Percentiles rank a stretch among this genome's conserved stretches.
phyloP scores from a whole-genome alignment of 2,329 filamentous ascomycete species.

The Monosporascus sp. region DNA sequence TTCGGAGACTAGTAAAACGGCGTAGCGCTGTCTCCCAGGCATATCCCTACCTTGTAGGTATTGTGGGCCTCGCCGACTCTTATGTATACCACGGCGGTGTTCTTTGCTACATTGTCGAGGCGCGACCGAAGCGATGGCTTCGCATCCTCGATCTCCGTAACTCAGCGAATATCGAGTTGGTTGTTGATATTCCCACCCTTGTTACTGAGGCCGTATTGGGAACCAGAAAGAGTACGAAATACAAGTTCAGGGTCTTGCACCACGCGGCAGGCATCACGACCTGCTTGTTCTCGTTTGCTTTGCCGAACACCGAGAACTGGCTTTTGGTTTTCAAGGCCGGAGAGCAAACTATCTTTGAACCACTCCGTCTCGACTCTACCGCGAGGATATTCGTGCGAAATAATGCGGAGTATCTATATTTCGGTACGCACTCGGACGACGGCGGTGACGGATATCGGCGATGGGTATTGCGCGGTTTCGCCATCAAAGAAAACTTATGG shows the following conservation, averaged over 20 bases:
- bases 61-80: conserved; percentile 54
- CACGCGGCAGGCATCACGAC: conserved; percentile 53
- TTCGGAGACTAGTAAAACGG: conserved; percentile 58
- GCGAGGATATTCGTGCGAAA: conserved; percentile 64
- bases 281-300: conserved; percentile 47
- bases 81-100: conserved; percentile 61
- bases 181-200: conserved; percentile 46
- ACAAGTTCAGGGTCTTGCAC: conserved; percentile 50
- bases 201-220: conserved; percentile 31
- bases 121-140: conserved; percentile 35
- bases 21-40: conserved; percentile 55
- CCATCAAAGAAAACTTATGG: conserved; percentile 37
- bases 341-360: conserved; percentile 35
- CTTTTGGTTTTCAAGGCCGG: conserved; percentile 47
- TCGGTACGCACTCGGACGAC: conserved; percentile 55
- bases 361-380: conserved; percentile 36
- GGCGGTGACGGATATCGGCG: conserved; percentile 50
- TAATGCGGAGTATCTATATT: conserved; percentile 55
- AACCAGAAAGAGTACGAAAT: conserved; percentile 30
- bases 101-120: conserved; percentile 56
- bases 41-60: conserved; percentile 55
- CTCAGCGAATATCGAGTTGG: conserved; percentile 44
- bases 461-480: conserved; percentile 57
- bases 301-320: conserved; percentile 37
- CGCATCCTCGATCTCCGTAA: conserved; percentile 54